These are phyloP conservation scores for Vachellia collinsii DNA, from an alignment of 306 rosid species.

Conservation along the genomic window DNA sequence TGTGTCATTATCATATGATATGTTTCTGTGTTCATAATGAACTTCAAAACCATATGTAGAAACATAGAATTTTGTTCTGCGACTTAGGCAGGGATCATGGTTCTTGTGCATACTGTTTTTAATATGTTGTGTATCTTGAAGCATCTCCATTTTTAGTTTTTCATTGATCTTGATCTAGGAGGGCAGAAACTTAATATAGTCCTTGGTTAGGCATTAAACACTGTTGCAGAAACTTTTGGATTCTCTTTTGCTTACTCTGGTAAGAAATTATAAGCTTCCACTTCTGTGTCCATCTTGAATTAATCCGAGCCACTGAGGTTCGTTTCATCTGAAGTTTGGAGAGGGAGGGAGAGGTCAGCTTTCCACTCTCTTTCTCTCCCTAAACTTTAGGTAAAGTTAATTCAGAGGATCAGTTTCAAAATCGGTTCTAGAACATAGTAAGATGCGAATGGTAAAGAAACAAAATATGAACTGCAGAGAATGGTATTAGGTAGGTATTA, in stretches of 20 bases:
- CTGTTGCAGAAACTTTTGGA: constrained; percentile 39
- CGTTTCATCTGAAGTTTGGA: background rate
- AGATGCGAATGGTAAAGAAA: constrained; percentile 29
- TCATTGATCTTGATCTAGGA: constrained; percentile 11
- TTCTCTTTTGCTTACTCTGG: constrained; percentile 4
- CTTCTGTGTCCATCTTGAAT: constrained; percentile 29
- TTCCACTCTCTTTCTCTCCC: background rate
- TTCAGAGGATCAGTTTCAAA: background rate
- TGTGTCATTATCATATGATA: background rate
- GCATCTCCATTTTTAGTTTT: background rate
- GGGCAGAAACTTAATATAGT: background rate
- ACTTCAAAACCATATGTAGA: background rate
- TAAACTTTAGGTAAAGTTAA: background rate
- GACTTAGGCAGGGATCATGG: background rate
- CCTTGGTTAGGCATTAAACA: constrained; percentile 23
- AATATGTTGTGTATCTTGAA: constrained; percentile 7
- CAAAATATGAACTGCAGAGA: background rate
- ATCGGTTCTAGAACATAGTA: constrained; percentile 27
- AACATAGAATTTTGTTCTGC: constrained; percentile 10
- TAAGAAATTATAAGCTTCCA: constrained; percentile 36
- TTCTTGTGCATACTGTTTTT: constrained; percentile 8
- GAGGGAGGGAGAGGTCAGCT: background rate
- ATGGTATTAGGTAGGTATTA: background rate
- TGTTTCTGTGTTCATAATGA: background rate
- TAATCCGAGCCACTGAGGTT: background rate